Percentiles rank a stretch among this genome's conserved stretches.
These are phyloP conservation scores for Hygrocybe coccinea DNA, from an alignment of 768 basidiomycete genomes.

Conservation along the genomic window DNA sequence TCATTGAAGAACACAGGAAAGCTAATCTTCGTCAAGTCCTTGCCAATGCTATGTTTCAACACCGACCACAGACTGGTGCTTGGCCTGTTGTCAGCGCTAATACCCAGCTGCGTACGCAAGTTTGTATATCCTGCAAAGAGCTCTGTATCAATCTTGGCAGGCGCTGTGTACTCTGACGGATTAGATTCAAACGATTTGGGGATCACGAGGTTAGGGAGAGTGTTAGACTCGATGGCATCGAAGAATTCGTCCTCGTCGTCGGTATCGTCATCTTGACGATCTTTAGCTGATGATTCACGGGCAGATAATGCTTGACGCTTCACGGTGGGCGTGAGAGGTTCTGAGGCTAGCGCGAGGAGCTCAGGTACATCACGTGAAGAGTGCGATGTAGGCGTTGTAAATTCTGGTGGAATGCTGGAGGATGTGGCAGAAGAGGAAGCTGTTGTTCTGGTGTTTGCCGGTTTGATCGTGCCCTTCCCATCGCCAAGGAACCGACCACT, in stretches of 20 bases:
- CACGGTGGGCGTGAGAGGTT: background rate
- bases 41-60: slow-evolving; percentile 91
- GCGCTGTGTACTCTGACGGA: slow-evolving; percentile 26
- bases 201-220: slow-evolving; percentile 70
- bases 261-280: slow-evolving; percentile 33
- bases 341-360: background rate
- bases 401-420: background rate
- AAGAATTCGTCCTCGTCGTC: slow-evolving; percentile 96
- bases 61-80: slow-evolving; percentile 92
- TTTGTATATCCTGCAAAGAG: slow-evolving; percentile 66
- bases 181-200: slow-evolving; percentile 53
- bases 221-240: slow-evolving; percentile 87
- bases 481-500: slow-evolving; percentile 54
- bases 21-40: slow-evolving; percentile 92
- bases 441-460: background rate
- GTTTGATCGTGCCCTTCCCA: slow-evolving; percentile 7
- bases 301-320: background rate
- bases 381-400: background rate
- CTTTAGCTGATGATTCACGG: background rate
- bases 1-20: slow-evolving; percentile 94
- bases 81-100: slow-evolving; percentile 72
- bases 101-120: slow-evolving; percentile 55
- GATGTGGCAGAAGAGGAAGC: background rate
- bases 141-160: slow-evolving; percentile 17
- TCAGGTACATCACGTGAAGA: background rate